Percentiles rank a stretch among this genome's conserved stretches.
Conservation (phyloP, 208 protist species). For the Acanthamoeba sp. region DNA sequence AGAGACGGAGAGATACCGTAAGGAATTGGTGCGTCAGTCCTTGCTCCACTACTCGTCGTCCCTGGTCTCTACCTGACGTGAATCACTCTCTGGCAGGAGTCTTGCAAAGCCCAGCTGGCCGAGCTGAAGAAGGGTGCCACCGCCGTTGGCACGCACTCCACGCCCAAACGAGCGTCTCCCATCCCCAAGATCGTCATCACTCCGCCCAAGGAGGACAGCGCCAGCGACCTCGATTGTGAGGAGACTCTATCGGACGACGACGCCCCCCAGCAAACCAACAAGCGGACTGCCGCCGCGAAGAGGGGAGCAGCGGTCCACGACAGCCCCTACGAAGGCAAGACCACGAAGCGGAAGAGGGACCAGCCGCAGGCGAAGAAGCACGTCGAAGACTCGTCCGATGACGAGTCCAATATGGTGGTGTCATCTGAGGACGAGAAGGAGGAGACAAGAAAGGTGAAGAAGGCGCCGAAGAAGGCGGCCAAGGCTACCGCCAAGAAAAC, state of each 20-base stretch:
- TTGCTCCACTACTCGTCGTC: neutral
- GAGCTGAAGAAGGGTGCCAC: neutral
- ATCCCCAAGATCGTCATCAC: slow-evolving; percentile 55
- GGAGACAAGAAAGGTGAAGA: neutral
- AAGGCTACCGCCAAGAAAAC: neutral
- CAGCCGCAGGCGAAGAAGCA: neutral
- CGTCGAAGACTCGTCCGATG: neutral
- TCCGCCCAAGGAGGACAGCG: slow-evolving; percentile 33
- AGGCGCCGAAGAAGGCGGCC: neutral
- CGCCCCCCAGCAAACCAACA: neutral
- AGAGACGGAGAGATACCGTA: neutral
- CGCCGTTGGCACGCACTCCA: neutral
- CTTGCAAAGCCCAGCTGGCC: slow-evolving; percentile 13
- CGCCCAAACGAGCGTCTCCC: neutral
- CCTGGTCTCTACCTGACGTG: neutral
- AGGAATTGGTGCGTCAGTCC: neutral
- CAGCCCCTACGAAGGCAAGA: slow-evolving; percentile 29
- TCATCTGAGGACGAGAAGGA: neutral
- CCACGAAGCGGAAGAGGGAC: neutral
- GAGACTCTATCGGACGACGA: slow-evolving; percentile 44
- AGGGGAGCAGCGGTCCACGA: neutral
- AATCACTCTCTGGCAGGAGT: neutral
- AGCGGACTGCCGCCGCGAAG: neutral
- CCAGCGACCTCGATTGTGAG: neutral
- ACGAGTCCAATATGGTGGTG: neutral